Evolutionary conservation across 805 yeast species (phyloP), one percentile per base, ranked within the genome.

Genomic region (Yarrowia sp.): DNA sequence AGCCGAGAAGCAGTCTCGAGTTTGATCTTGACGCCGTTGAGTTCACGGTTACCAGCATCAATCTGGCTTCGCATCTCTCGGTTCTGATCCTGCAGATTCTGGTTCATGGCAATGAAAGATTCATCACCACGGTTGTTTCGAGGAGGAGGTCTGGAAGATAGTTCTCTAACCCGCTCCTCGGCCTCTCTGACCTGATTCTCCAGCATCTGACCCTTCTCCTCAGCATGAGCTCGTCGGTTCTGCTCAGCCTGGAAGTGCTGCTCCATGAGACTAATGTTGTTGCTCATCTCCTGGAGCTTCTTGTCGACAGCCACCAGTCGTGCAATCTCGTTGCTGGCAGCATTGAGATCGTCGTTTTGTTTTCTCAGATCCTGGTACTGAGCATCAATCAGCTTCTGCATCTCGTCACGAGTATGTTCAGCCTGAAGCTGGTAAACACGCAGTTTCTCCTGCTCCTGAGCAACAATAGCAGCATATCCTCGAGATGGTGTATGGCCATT

Each of bases 361-460:
- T 32, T 33, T 9, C 47, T n/a, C 36, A 55, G 38, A 6, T 55
- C 61, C 38, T 55, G 38, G 38, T 55, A 55, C 31, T 55, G 61
- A 4, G 61, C n/a, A 17, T 55, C 61, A 41, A 55, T 55, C 38
- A 55, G 47, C 31, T 55, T 55, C 61, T 55, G 61, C 61, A 55
- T 55, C 38, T 55, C 47, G 28, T 31, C 38, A 22, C 47, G 61
- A 2, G 38, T 41, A 11, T 55, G 47, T 15, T 55, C 61, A 13
- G 47, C 47, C 38, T 55, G 61, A 7, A 55, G 22, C 31, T 55
- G 45, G 31, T 55, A 55, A 5, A 55, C 17, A 9, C 61, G 61
- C 47, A 55, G 43, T 33, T 43, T 58, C 43, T 58, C 64, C n/a
- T 58, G 64, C 43, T 58, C 64, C 43, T 58, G 42, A 7, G 51